These are phyloP conservation scores for Trichoderma harzianum DNA, from an alignment of 2,329 filamentous ascomycete genomes.

Conservation along the genomic window DNA sequence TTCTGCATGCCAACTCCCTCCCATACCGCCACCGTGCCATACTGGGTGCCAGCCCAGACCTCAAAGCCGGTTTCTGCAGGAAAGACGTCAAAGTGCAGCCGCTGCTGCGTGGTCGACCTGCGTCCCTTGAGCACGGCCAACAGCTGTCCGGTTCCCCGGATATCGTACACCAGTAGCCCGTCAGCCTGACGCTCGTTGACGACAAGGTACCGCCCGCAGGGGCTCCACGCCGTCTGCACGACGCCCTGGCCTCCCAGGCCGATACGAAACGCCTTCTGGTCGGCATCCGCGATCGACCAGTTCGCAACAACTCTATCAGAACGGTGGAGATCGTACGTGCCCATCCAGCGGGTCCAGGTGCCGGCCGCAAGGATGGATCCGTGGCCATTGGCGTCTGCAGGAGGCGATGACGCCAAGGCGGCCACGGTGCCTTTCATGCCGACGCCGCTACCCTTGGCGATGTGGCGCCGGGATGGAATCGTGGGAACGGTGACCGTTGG, in stretches of 20 bases:
- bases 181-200: constrained; percentile 56
- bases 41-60: constrained; percentile 58
- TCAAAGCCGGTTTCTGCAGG: constrained; percentile 47
- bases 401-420: constrained; percentile 48
- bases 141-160: constrained; percentile 56
- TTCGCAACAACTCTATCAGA: constrained; percentile 53
- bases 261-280: constrained; percentile 35
- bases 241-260: constrained; percentile 60
- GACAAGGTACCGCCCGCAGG: constrained; percentile 60
- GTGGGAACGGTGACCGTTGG: constrained; percentile 56
- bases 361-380: constrained; percentile 54
- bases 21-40: constrained; percentile 57
- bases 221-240: constrained; percentile 58
- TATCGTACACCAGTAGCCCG: constrained; percentile 60
- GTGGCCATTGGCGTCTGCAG: constrained; percentile 27
- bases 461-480: constrained; percentile 57
- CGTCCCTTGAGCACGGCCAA: constrained; percentile 53
- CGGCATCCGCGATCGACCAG: constrained; percentile 58
- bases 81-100: constrained; percentile 54
- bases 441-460: constrained; percentile 58
- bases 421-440: constrained; percentile 63
- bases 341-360: constrained; percentile 61
- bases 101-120: constrained; percentile 51
- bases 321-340: constrained; percentile 59
- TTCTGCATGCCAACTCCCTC: constrained; percentile 50